Conservation (phyloP, 2,329 filamentous ascomycete genomes). For the Aspergillus pseudonomiae region DNA sequence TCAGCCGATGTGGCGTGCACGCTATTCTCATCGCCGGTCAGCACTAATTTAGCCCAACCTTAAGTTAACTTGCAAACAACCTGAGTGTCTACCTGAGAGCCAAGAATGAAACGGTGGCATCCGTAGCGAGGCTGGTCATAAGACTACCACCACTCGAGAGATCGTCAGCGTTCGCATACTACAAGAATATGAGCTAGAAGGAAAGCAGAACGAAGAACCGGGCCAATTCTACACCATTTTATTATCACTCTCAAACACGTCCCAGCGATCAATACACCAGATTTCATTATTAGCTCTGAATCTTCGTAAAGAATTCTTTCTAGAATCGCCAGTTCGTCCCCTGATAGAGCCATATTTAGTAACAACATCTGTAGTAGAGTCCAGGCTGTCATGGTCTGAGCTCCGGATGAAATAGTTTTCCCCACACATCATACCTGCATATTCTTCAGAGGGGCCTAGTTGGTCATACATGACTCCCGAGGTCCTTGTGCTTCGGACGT, state of each 20-base stretch:
- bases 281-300: too few species aligned
- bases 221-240: too few species aligned
- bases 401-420: not conserved
- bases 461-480: slow-evolving; percentile 6
- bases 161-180: not conserved
- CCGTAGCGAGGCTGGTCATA: not conserved
- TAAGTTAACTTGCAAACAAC: not conserved
- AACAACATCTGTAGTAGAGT: not conserved
- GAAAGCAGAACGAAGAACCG: too few species aligned
- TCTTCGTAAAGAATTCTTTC: too few species aligned
- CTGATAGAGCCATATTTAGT: not conserved
- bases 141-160: not conserved
- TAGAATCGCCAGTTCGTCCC: too few species aligned
- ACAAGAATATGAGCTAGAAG: not conserved
- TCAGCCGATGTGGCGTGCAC: not conserved
- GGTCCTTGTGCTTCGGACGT: slow-evolving; percentile 62
- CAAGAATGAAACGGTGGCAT: not conserved
- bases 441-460: not conserved
- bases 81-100: not conserved
- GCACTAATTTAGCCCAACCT: not conserved
- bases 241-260: too few species aligned
- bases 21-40: not conserved
- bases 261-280: too few species aligned
- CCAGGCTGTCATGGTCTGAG: not conserved
- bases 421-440: not conserved